phyloP scores from a whole-genome alignment of 345 rosid species.

The Eucalyptus brandiana region DNA sequence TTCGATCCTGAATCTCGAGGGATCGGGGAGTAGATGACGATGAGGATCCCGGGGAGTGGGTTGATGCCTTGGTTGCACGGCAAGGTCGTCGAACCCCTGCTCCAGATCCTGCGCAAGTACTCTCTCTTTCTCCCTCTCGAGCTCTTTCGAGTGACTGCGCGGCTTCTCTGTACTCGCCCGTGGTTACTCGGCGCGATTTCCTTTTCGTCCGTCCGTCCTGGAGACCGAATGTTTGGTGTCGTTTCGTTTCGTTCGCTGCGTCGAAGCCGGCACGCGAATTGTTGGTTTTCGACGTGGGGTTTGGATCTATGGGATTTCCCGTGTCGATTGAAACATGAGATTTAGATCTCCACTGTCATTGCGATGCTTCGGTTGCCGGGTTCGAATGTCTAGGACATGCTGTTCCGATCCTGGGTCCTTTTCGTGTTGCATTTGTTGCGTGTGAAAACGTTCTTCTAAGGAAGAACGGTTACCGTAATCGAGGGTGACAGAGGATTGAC shows the following conservation, averaged over 20 bases:
- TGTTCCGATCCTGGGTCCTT: neutral
- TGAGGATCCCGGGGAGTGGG: neutral
- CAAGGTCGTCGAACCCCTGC: conserved; percentile 61
- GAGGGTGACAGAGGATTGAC: neutral
- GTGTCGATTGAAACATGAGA: neutral
- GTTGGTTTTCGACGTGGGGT: neutral
- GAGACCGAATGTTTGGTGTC: neutral
- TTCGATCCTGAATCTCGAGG: neutral
- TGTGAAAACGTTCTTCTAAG: neutral
- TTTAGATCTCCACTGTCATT: neutral
- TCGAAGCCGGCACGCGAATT: neutral
- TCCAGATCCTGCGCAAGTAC: conserved; percentile 67
- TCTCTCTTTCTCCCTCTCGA: neutral
- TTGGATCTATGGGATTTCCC: neutral
- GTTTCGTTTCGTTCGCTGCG: neutral
- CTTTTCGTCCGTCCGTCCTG: neutral
- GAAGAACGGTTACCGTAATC: neutral
- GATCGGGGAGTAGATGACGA: neutral
- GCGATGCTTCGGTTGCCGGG: neutral
- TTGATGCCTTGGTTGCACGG: conserved; percentile 33
- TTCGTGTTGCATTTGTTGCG: neutral
- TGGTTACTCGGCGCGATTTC: neutral
- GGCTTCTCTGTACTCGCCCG: neutral
- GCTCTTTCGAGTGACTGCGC: neutral
- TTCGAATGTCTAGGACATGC: neutral